Conservation (phyloP, 768 basidiomycete genomes). For the Chalciporus chontae region DNA sequence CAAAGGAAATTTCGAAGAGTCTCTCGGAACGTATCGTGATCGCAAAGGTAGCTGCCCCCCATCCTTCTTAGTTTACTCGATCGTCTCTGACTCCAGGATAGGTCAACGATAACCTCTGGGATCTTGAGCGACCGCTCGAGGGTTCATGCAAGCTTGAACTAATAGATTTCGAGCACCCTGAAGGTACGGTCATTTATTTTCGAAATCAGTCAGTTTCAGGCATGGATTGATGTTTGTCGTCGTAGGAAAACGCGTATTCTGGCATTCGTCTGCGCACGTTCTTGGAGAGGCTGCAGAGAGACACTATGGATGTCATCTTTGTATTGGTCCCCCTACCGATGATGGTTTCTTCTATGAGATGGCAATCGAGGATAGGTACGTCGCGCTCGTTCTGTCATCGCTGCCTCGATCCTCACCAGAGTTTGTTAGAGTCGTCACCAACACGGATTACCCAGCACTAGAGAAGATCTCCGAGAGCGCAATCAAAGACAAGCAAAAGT, state of each 20-base stretch:
- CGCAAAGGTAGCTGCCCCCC: constrained; percentile 61
- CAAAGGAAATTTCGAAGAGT: constrained; percentile 82
- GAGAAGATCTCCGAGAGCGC: constrained; percentile 87
- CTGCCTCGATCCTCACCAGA: background rate
- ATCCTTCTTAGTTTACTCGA: background rate
- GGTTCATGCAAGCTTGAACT: constrained; percentile 74
- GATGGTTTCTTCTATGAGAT: constrained; percentile 99
- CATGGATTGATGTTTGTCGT: background rate
- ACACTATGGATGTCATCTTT: constrained; percentile 95
- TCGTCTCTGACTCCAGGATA: constrained; percentile 26
- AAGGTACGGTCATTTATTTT: constrained; percentile 48
- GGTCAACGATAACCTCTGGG: constrained; percentile 90
- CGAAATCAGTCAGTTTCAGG: background rate
- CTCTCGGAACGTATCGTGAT: constrained; percentile 89
- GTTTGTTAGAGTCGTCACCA: constrained; percentile 65
- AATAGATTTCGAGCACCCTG: constrained; percentile 89
- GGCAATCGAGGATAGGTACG: constrained; percentile 77
- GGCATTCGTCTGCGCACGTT: constrained; percentile 99
- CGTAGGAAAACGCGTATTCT: constrained; percentile 92
- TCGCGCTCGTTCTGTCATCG: background rate
- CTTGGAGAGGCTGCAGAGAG: constrained; percentile 95
- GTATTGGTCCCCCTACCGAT: constrained; percentile 94
- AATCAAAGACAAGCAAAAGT: constrained; percentile 96
- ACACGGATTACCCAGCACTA: constrained; percentile 80
- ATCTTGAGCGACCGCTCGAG: constrained; percentile 94